phyloP scores from a whole-genome alignment of 2,329 filamentous ascomycete genomes.

The Verticillium tricorpus region DNA sequence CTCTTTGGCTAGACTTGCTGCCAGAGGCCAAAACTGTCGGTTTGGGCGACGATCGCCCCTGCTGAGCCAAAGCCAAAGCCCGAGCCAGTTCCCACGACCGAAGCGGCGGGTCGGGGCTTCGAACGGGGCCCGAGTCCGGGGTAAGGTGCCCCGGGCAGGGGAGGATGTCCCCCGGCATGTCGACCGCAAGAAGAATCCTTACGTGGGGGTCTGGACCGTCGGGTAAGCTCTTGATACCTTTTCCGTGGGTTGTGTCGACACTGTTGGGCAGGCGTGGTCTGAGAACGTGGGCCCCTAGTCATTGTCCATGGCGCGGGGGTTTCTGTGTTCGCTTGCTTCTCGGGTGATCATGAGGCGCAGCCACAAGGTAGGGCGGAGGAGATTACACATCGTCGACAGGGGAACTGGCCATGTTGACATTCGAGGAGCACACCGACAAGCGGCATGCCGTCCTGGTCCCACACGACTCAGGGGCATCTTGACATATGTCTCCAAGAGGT shows the following conservation, averaged over 20 bases:
- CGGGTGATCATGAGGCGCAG: too few relatives aligned
- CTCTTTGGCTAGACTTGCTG: neutral
- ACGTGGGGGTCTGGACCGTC: neutral
- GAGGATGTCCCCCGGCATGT: neutral
- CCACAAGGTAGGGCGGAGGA: too few relatives aligned
- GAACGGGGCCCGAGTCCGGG: neutral
- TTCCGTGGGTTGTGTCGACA: too few relatives aligned
- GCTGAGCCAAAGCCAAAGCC: neutral
- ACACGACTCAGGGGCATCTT: neutral
- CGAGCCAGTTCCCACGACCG: neutral
- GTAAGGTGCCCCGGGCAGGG: neutral
- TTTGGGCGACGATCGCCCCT: neutral
- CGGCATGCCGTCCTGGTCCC: neutral
- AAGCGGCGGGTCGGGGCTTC: neutral
- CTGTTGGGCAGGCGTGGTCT: neutral
- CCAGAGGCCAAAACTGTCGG: neutral
- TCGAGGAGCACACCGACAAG: neutral
- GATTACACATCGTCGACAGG: too few relatives aligned
- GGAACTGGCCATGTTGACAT: neutral
- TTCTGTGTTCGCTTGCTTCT: too few relatives aligned
- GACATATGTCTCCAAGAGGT: neutral
- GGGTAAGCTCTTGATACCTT: neutral
- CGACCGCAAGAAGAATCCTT: neutral
- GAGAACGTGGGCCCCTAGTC: neutral
- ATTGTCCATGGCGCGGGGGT: too few relatives aligned